Evolutionary conservation across 2,329 filamentous ascomycete species (phyloP).

Genomic region (Pyrenophora seminiperda): DNA sequence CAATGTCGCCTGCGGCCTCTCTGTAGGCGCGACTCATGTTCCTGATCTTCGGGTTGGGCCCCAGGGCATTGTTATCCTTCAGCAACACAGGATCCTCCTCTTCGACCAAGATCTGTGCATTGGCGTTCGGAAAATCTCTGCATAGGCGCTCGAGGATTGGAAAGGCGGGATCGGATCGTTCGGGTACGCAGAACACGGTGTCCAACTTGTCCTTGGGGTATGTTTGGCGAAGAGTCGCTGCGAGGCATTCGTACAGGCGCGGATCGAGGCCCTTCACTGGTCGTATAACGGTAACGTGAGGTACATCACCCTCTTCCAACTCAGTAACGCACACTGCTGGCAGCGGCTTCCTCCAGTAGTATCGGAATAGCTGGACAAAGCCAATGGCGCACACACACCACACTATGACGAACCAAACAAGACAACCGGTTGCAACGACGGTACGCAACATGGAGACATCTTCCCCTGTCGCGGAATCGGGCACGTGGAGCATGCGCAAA

Average conservation of each 20-base stretch:
- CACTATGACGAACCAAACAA: slow-evolving; percentile 63
- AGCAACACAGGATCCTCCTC: slow-evolving; percentile 75
- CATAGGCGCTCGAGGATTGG: slow-evolving; percentile 74
- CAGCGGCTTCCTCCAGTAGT: slow-evolving; percentile 56
- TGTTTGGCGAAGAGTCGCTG: slow-evolving; percentile 79
- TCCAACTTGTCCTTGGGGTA: slow-evolving; percentile 79
- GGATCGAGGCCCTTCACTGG: slow-evolving; percentile 93
- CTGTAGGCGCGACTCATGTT: slow-evolving; percentile 94
- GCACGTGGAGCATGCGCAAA: slow-evolving; percentile 45
- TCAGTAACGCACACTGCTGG: slow-evolving; percentile 50
- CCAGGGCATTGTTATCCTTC: slow-evolving; percentile 63
- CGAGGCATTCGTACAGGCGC: slow-evolving; percentile 87
- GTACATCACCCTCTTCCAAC: slow-evolving; percentile 58
- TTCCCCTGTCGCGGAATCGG: slow-evolving; percentile 28
- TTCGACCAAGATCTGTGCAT: slow-evolving; percentile 78
- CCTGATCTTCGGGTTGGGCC: slow-evolving; percentile 97
- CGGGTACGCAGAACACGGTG: slow-evolving; percentile 81
- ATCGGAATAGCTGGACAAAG: slow-evolving; percentile 62
- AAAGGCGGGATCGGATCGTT: slow-evolving; percentile 75
- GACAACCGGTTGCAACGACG: slow-evolving; percentile 53
- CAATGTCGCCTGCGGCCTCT: slow-evolving; percentile 80
- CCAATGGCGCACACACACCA: slow-evolving; percentile 63
- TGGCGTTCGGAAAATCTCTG: slow-evolving; percentile 71
- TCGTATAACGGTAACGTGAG: slow-evolving; percentile 87
- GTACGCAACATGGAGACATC: slow-evolving; percentile 44